Conservation (phyloP, 352 stramenopile genomes). For the Pilasporangium apinafurcum region DNA sequence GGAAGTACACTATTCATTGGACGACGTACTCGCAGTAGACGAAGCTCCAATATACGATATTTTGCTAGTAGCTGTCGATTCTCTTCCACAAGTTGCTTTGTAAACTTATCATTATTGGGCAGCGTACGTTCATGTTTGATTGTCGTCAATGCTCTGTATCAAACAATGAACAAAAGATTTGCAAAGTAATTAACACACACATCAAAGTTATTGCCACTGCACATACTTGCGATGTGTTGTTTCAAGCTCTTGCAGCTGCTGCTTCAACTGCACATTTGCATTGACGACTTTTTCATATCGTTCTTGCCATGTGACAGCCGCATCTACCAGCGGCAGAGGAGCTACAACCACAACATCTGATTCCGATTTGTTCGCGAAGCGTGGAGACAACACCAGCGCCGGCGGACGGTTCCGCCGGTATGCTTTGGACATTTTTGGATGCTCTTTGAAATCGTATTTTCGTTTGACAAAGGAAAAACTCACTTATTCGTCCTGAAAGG, state of each 20-base stretch:
- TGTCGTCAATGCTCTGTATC: constrained; percentile 26
- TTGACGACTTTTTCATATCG: constrained; percentile 27
- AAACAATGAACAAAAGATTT: background rate
- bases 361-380: constrained; percentile 1
- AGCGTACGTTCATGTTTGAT: constrained; percentile 47
- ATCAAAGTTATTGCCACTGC: background rate
- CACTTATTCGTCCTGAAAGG: too few species aligned
- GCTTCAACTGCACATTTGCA: constrained; percentile 27
- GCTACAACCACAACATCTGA: constrained; percentile 25
- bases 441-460: too few species aligned
- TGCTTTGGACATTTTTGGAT: too few species aligned
- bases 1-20: too few species aligned
- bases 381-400: constrained; percentile 1
- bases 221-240: constrained; percentile 27
- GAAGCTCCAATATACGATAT: constrained; percentile 26
- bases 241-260: constrained; percentile 20
- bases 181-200: background rate
- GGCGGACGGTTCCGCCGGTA: background rate
- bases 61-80: constrained; percentile 34
- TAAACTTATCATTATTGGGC: constrained; percentile 63
- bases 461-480: too few species aligned
- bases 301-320: constrained; percentile 29
- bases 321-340: constrained; percentile 18
- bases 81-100: constrained; percentile 55
- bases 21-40: constrained; percentile 28